A percentile compares a stretch with the other conserved stretches of the same genome.
Evolutionary conservation across 2,329 filamentous ascomycete species (phyloP).

Genomic region (Penicillium decumbens): DNA sequence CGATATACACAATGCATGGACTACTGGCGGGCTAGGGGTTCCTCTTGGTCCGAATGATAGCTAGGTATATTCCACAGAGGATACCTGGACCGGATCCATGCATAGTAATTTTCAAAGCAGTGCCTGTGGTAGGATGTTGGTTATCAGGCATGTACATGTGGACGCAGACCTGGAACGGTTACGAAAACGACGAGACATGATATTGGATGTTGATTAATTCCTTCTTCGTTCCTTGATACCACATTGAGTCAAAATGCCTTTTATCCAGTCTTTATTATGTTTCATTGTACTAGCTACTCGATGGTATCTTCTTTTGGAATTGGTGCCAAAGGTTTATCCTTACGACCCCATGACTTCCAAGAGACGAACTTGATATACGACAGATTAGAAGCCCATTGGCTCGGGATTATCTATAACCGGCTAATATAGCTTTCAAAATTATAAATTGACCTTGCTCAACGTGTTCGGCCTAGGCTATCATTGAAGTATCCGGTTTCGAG

Average conservation of each 20-base stretch:
- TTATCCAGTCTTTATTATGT: not conserved
- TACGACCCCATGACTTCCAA: not conserved
- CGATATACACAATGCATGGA: constrained; percentile 29
- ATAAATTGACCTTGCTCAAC: no score
- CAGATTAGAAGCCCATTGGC: no score
- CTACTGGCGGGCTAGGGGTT: constrained; percentile 25
- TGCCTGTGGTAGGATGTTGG: not conserved
- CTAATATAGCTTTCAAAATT: no score
- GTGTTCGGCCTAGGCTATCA: no score
- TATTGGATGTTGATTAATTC: constrained; percentile 3
- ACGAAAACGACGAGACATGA: constrained; percentile 15
- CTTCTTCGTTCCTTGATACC: constrained; percentile 6
- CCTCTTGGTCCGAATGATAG: constrained; percentile 25
- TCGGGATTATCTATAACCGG: no score
- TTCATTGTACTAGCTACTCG: not conserved
- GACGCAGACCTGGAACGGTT: not conserved
- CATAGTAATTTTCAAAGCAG: not conserved
- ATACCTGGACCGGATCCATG: not conserved
- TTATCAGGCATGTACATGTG: not conserved
- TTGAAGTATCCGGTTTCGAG: no score
- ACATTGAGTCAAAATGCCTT: not conserved
- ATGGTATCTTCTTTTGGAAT: not conserved
- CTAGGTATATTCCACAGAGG: constrained; percentile 1
- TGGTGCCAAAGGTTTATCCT: not conserved
- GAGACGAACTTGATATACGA: no score